Evolutionary conservation across 345 rosid genomes (phyloP).

Genomic region (Cardamine resedifolia): DNA sequence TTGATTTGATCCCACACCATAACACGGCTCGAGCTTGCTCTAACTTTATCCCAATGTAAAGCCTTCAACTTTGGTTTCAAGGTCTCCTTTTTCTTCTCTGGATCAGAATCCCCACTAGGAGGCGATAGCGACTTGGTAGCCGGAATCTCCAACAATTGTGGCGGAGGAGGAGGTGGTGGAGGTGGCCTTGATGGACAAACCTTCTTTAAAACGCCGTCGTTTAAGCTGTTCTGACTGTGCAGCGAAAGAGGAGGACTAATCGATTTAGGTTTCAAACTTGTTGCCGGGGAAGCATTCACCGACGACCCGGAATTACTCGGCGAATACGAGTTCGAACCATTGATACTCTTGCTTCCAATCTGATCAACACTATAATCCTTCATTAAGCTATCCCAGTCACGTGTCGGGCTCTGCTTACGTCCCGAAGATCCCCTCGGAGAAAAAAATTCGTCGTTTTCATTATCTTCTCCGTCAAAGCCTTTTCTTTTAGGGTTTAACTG

Average conservation of each 20-base stretch:
- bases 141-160: slow-evolving; percentile 54
- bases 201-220: slow-evolving; percentile 16
- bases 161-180: slow-evolving; percentile 64
- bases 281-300: slow-evolving; percentile 42
- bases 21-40: slow-evolving; percentile 83
- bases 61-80: slow-evolving; percentile 79
- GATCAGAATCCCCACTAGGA: slow-evolving; percentile 37
- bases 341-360: slow-evolving; percentile 52
- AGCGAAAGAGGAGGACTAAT: slow-evolving; percentile 26
- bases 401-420: slow-evolving; percentile 48
- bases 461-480: slow-evolving; percentile 42
- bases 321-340: slow-evolving; percentile 53
- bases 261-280: slow-evolving; percentile 48
- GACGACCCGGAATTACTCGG: slow-evolving; percentile 47
- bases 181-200: slow-evolving; percentile 51
- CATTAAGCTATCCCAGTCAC: slow-evolving; percentile 46
- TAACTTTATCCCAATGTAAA: slow-evolving; percentile 98
- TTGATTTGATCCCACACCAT: slow-evolving; percentile 97
- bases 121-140: slow-evolving; percentile 37
- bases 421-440: slow-evolving; percentile 88
- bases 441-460: slow-evolving; percentile 80
- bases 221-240: slow-evolving; percentile 19
- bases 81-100: slow-evolving; percentile 51
- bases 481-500: slow-evolving; percentile 38
- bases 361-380: slow-evolving; percentile 37